Conservation (phyloP, 164 flowering plant genomes). For the Aristolochia fimbriata region DNA sequence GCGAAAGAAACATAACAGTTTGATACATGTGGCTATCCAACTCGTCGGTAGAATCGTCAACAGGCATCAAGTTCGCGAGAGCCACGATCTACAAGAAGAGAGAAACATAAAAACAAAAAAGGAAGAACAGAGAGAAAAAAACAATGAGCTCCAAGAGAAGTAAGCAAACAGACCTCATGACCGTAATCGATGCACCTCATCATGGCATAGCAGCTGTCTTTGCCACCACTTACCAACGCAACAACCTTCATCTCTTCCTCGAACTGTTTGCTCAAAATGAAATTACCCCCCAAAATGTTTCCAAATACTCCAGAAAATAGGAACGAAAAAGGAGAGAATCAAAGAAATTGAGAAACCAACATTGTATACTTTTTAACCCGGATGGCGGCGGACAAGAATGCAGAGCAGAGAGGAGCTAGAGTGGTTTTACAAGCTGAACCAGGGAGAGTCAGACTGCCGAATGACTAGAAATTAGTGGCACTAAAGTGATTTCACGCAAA, state of each 20-base stretch:
- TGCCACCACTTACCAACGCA: slow-evolving; percentile 91
- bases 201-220: slow-evolving; percentile 96
- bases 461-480: too few relatives aligned
- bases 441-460: too few relatives aligned
- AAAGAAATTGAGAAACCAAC: too few relatives aligned
- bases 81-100: slow-evolving; percentile 58
- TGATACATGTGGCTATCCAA: slow-evolving; percentile 97
- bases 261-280: neutral
- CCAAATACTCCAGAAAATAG: too few relatives aligned
- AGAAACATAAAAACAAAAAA: neutral
- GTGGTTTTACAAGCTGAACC: too few relatives aligned
- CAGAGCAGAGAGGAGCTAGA: too few relatives aligned
- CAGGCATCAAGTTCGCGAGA: slow-evolving; percentile 88
- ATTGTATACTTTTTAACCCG: too few relatives aligned
- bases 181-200: slow-evolving; percentile 81
- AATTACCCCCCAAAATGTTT: too few relatives aligned
- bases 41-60: slow-evolving; percentile 80
- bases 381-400: too few relatives aligned
- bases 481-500: too few relatives aligned
- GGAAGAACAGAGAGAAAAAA: neutral
- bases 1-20: slow-evolving; percentile 45
- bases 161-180: slow-evolving; percentile 39
- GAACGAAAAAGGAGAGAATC: too few relatives aligned
- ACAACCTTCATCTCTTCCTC: slow-evolving; percentile 69
- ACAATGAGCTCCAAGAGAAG: neutral